phyloP scores from a whole-genome alignment of 225 moss, liverwort and hornwort species.

The Bryum argenteum region DNA sequence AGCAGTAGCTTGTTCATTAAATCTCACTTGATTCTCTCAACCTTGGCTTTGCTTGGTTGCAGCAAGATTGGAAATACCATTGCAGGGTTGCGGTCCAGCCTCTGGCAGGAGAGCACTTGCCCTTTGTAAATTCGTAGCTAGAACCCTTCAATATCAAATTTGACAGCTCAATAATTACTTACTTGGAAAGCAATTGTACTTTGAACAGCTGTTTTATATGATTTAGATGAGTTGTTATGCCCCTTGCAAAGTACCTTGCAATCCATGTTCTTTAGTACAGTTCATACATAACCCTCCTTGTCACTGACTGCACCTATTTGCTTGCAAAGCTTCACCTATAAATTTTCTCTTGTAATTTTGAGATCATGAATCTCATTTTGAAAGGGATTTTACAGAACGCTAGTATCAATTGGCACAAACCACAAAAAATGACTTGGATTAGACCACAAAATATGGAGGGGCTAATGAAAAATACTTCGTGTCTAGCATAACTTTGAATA shows the following conservation, averaged over 20 bases:
- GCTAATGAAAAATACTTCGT: too few species aligned
- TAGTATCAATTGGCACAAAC: too few species aligned
- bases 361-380: too few species aligned
- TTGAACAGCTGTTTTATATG: conserved; percentile 41
- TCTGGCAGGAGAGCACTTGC: conserved; percentile 28
- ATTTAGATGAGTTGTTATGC: conserved; percentile 27
- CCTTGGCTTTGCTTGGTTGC: conserved; percentile 20
- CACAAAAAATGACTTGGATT: too few species aligned
- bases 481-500: too few species aligned
- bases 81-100: conserved; percentile 25
- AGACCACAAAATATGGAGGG: too few species aligned
- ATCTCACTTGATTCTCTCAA: conserved; percentile 17
- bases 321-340: too few species aligned
- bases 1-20: conserved; percentile 14
- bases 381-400: too few species aligned
- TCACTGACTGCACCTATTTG: too few species aligned
- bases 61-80: conserved; percentile 29
- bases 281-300: background rate
- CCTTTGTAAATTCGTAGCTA: conserved; percentile 55
- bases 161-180: conserved; percentile 38
- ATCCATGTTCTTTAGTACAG: conserved; percentile 17
- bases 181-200: conserved; percentile 45
- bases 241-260: conserved; percentile 20
- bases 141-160: conserved; percentile 30
- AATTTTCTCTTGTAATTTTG: too few species aligned